A percentile compares a stretch with the other conserved stretches of the same genome.
Evolutionary conservation across 2,329 filamentous ascomycete species (phyloP).

Genomic region (Talaromyces funiculosus): DNA sequence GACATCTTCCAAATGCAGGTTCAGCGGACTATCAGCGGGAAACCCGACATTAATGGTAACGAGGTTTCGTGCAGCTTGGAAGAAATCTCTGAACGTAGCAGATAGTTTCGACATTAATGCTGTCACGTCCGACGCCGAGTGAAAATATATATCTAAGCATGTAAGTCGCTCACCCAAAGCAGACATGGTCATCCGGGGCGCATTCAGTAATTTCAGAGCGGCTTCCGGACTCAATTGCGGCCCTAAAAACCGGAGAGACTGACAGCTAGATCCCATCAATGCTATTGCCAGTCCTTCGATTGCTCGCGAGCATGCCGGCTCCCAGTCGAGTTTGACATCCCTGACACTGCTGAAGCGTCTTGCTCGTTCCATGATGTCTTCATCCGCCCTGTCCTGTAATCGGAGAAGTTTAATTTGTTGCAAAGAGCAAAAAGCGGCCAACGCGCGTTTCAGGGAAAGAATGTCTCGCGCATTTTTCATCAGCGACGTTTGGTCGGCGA

Average conservation of each 20-base stretch:
- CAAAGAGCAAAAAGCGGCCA: slow-evolving; percentile 54
- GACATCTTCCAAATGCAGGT: slow-evolving; percentile 53
- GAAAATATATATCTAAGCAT: slow-evolving; percentile 60
- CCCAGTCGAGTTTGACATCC: slow-evolving; percentile 54
- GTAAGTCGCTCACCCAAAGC: slow-evolving; percentile 53
- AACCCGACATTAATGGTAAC: slow-evolving; percentile 61
- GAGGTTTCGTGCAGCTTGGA: slow-evolving; percentile 55
- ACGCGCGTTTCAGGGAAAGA: slow-evolving; percentile 48
- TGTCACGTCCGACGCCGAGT: slow-evolving; percentile 53
- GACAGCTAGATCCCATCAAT: slow-evolving; percentile 51
- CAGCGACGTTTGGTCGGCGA: slow-evolving; percentile 41
- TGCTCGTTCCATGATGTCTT: slow-evolving; percentile 49
- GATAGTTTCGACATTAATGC: slow-evolving; percentile 55
- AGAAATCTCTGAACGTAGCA: slow-evolving; percentile 52
- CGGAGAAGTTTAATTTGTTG: slow-evolving; percentile 61
- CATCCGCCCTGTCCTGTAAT: slow-evolving; percentile 56
- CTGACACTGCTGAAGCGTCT: slow-evolving; percentile 43
- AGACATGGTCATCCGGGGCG: slow-evolving; percentile 44
- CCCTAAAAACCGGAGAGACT: slow-evolving; percentile 56
- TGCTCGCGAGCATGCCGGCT: slow-evolving; percentile 57
- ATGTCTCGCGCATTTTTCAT: slow-evolving; percentile 49
- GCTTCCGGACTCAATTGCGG: slow-evolving; percentile 59
- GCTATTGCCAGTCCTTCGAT: slow-evolving; percentile 55
- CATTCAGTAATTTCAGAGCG: slow-evolving; percentile 47
- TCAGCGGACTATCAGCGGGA: slow-evolving; percentile 51